Evolutionary conservation across 257 asterid species (phyloP), one percentile per base, ranked within the genome.

Genomic region (Eustoma russellianum): DNA sequence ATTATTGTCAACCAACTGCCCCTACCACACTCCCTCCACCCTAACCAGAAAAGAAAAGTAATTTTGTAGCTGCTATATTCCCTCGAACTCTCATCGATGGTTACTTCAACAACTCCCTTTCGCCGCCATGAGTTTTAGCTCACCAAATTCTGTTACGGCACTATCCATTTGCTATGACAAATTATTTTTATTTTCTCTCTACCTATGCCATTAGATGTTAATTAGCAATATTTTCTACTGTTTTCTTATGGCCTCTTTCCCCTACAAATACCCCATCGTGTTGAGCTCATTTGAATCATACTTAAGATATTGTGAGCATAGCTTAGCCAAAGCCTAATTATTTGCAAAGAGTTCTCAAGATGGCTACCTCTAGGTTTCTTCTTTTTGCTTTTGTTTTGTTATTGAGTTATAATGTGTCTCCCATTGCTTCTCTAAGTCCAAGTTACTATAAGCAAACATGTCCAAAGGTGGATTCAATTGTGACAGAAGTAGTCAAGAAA

Each of bases 361-460:
- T 38, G 43, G 43, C 43, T 38, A 2, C 7, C 5, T 2, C 12
- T 38, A 7, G 9, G 0, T 38, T 38, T 38, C 43, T 38, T 7
- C 9, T 2, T 38, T 2, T 38, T 38, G 12, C 43, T 38, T 38
- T 38, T 8, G 43, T 11, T 38, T 38, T 38, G 3, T 2, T 38
- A 38, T 38, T 38, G 43, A 38, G 9, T 38, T 38, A 11, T 38
- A 38, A 7, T 9, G 43, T 38, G 9, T 38, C 43, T 38, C 43
- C 7, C 7, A 11, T 11, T 38, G 43, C 5, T 13, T 47, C 60
- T 28, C 70, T 75, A 6, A 75, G 81, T 52, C 56, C 41, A 18
- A 70, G 71, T 59, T 58, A 75, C 67, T 75, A 57, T 9, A 62
- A 47, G 13, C 44, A 56, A 12, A 78, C 85, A 62, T 86, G 91